Percentiles rank a stretch among this genome's conserved stretches.
Conservation (phyloP, 1,139 yeast species). For the Scheffersomyces titani region DNA sequence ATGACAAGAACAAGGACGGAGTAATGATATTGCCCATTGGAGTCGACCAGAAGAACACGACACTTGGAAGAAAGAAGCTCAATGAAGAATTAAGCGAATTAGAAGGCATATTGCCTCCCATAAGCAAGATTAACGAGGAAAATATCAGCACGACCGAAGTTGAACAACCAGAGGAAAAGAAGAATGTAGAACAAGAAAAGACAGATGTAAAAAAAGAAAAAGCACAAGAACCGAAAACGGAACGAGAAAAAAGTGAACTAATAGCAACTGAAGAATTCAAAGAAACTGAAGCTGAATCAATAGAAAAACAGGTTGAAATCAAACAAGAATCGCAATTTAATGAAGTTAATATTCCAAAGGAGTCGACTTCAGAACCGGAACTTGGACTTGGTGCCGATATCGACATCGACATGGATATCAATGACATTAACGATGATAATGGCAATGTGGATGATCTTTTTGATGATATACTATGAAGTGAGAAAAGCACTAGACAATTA, state of each 20-base stretch:
- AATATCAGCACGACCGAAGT: background rate
- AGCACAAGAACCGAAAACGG: background rate
- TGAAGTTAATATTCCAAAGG: background rate
- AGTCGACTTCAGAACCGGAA: background rate
- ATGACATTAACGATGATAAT: background rate
- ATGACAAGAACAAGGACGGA: conserved; percentile 44
- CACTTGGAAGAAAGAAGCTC: conserved; percentile 53
- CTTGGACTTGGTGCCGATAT: background rate
- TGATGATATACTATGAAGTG: conserved; percentile 1
- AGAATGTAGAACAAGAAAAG: background rate
- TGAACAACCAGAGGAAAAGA: background rate
- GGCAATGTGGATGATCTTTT: conserved; percentile 3
- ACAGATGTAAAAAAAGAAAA: background rate
- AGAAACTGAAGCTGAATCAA: background rate
- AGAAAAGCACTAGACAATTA: background rate
- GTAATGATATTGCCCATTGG: conserved; percentile 59
- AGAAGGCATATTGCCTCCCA: conserved; percentile 16
- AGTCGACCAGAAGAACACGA: conserved; percentile 63
- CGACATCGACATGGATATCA: background rate
- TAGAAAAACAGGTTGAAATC: background rate
- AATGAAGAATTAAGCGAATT: conserved; percentile 35
- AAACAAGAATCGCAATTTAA: background rate
- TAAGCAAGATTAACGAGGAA: background rate
- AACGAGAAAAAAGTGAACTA: background rate
- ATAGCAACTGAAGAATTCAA: background rate